Evolutionary conservation across 257 asterid genomes (phyloP), one percentile per base, ranked within the genome.

Genomic region (Solanum habrochaites): DNA sequence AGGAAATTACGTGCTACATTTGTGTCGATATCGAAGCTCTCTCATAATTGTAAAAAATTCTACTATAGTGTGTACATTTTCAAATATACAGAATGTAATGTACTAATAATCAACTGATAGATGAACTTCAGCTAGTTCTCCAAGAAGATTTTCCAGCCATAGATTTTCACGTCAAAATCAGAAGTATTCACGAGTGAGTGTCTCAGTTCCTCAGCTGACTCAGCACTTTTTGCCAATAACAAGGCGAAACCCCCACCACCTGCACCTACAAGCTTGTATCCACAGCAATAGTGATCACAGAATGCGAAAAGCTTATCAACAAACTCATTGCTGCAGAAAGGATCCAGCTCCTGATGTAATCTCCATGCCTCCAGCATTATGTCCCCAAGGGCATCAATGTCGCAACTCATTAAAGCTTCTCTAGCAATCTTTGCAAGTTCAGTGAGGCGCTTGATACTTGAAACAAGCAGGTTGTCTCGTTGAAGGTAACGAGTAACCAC

Each of bases 181-280:
- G 96, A 85, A 86, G 87, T 92, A 84, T 89, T 88, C 39, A 85
- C 23, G 10, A 97, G 91, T 85, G 89, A 88, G 60, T 18, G 86
- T 86, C 89, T 93, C 56, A 97, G 91, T 89, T 92, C 87, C 83
- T 83, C 87, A 2, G 97, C 99, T 70, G 98, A 93, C 69, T 97
- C 95, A 9, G 92, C 87, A 86, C 85, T 90, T 92, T 93, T 96
- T 72, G 96, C 95, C 82, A 97, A 89, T 92, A 97, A 85, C 81
- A 97, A 87, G 15, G 99, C 99, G 82, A 97, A 97, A 6, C 99
- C 99, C 27, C 99, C 99, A 83, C 99, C 98, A 87, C 99, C 99
- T 80, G 99, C 99, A 49, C 99, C 99, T 27, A 96, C 96, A 71
- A 97, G 99, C 90, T 97, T 97, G 94, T 94, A 96, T 23, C 99